These are phyloP conservation scores for Carex pumila DNA, from an alignment of 176 grass and related monocot species.

Conservation along the genomic window DNA sequence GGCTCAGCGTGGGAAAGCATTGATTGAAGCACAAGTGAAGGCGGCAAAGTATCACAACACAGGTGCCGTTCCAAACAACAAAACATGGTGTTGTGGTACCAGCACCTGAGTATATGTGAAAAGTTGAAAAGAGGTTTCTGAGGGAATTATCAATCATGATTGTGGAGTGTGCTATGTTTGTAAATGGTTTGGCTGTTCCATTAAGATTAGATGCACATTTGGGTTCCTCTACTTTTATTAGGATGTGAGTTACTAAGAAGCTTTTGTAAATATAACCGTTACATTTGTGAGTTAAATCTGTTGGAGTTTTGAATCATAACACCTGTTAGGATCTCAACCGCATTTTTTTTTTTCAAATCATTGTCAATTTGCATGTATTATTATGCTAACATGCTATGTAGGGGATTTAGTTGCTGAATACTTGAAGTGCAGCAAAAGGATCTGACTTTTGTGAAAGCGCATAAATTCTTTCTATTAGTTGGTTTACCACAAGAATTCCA, in stretches of 20 bases:
- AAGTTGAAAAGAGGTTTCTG: neutral
- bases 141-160: neutral
- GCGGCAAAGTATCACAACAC: conserved; percentile 58
- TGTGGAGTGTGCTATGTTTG: neutral
- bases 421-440: no score
- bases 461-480: neutral
- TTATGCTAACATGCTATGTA: no score
- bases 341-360: neutral
- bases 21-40: conserved; percentile 58
- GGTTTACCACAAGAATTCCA: no score
- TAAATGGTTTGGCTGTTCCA: neutral
- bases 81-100: conserved; percentile 18
- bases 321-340: neutral
- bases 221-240: neutral
- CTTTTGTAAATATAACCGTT: neutral
- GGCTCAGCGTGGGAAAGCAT: conserved; percentile 50
- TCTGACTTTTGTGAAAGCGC: neutral
- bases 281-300: neutral
- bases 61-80: conserved; percentile 51
- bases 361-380: neutral
- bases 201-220: neutral
- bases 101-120: neutral
- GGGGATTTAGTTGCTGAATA: no score
- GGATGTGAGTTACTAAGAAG: neutral
- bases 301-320: neutral